Conservation (phyloP, 768 basidiomycete genomes). For the Termitomyces sp. region DNA sequence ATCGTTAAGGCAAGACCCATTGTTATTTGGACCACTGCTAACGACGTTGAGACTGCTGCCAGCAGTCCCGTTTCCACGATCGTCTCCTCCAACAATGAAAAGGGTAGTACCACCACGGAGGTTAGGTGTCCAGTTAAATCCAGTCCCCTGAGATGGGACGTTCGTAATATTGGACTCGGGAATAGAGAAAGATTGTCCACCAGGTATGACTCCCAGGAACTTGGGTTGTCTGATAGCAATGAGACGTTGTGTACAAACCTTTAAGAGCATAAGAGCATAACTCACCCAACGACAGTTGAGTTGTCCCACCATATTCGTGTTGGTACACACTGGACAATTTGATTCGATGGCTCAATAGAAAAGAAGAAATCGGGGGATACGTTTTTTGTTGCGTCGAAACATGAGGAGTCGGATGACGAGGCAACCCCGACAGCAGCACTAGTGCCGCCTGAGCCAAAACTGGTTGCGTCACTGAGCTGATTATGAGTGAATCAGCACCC, state of each 20-base stretch:
- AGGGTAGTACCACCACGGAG: slow-evolving; percentile 65
- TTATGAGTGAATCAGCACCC: slow-evolving; percentile 4
- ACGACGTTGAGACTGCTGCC: slow-evolving; percentile 64
- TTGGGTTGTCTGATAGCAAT: slow-evolving; percentile 41
- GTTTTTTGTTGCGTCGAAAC: slow-evolving; percentile 48
- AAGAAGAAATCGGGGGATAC: slow-evolving; percentile 57
- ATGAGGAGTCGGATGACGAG: slow-evolving; percentile 48
- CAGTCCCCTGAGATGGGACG: slow-evolving; percentile 44
- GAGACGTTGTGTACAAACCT: background rate
- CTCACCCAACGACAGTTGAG: slow-evolving; percentile 50
- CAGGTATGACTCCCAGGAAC: slow-evolving; percentile 75
- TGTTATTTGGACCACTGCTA: slow-evolving; percentile 43
- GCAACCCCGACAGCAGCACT: slow-evolving; percentile 60
- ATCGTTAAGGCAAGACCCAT: slow-evolving; percentile 51
- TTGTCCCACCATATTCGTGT: slow-evolving; percentile 68
- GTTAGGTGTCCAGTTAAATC: slow-evolving; percentile 67
- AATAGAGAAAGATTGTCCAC: slow-evolving; percentile 70
- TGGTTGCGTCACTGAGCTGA: slow-evolving; percentile 56
- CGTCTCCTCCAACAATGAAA: slow-evolving; percentile 64
- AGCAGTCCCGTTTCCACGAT: slow-evolving; percentile 61
- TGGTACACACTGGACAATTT: slow-evolving; percentile 60
- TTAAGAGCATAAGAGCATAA: background rate
- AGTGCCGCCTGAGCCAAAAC: slow-evolving; percentile 74
- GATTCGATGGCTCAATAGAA: slow-evolving; percentile 56
- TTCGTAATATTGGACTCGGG: slow-evolving; percentile 47